phyloP scores from a whole-genome alignment of 2,329 filamentous ascomycete species.

The Microcyclospora tardicrescens region DNA sequence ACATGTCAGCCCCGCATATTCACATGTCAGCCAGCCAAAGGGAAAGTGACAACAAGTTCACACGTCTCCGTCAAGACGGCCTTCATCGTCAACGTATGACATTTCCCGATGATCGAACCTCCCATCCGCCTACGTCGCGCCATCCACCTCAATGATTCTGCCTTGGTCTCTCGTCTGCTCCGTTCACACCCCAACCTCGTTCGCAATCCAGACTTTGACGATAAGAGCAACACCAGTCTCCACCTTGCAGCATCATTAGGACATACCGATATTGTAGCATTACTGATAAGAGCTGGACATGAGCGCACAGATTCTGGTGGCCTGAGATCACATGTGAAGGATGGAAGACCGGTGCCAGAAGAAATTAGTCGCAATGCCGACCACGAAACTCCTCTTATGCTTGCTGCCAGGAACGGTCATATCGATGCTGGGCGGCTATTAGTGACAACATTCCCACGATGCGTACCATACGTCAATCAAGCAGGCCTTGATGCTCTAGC shows the following conservation, averaged over 20 bases:
- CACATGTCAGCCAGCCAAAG: too few species aligned
- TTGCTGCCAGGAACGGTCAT: slow-evolving; percentile 57
- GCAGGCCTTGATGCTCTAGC: slow-evolving; percentile 56
- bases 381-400: slow-evolving; percentile 69
- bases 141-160: slow-evolving; percentile 60
- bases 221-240: slow-evolving; percentile 70
- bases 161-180: slow-evolving; percentile 65
- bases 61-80: neutral
- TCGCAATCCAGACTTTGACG: slow-evolving; percentile 64
- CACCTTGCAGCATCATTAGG: slow-evolving; percentile 69
- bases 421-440: slow-evolving; percentile 63
- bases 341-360: slow-evolving; percentile 16
- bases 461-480: slow-evolving; percentile 52
- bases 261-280: slow-evolving; percentile 51
- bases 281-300: slow-evolving; percentile 62
- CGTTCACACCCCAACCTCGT: slow-evolving; percentile 57
- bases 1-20: too few species aligned
- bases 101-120: slow-evolving; percentile 53
- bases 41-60: neutral
- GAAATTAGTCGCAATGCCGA: slow-evolving; percentile 66
- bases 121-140: slow-evolving; percentile 67
- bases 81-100: neutral
- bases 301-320: slow-evolving; percentile 34
- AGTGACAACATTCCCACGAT: slow-evolving; percentile 48
- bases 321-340: too few species aligned